Base-by-base conservation (phyloP, 495 filamentous ascomycete genomes). In the Trichoderma reesei region DNA sequence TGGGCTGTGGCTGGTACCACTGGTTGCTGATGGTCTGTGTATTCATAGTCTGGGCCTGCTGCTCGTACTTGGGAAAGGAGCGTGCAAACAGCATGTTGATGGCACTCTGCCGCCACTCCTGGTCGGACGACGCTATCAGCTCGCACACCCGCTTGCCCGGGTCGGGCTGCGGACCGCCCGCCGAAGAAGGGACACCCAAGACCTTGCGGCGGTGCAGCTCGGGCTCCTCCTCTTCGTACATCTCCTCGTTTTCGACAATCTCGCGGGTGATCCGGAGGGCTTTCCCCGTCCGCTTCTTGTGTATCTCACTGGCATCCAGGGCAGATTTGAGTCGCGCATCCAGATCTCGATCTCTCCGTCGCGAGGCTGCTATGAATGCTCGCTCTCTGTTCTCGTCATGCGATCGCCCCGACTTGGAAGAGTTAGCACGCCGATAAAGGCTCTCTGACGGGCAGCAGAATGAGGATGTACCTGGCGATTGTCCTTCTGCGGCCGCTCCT, bases 201-300 rank as follows among this genome's bases (percentile, higher is more conserved):
- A 5, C 42, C 16, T 5, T 18, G 42, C 11, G 76, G 36, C 72
- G 69, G 10, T 78, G 78, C 0, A 79, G 65, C 20, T 81, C 78
- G 60, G 95, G 91, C 42, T 98, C 93, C 71, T 96, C 89, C 73
- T 97, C 93, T 72, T 96, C 93, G 72, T 97, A 98, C 91, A 96
- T 96, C 74, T 94, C 91, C 73, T 96, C 93, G 69, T 90, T 91
- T 65, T 90, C 75, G 10, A 98, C 94, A 74, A 94, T 91, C 69
- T 94, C 84, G 71, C 91, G 88, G 61, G 87, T 92, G 69, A 98
- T 89, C 65, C 87, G 86, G 65, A 98, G 80, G 11, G 83, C 85
- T 64, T 90, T 88, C 31, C 93, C 94, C 8, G 94, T 97, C 26
- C 94, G 84, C 70, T 86, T 84, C 75, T 91, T 91, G 78, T 97